phyloP scores from a whole-genome alignment of 2,329 filamentous ascomycete species.

The Epichloe gansuensis region DNA sequence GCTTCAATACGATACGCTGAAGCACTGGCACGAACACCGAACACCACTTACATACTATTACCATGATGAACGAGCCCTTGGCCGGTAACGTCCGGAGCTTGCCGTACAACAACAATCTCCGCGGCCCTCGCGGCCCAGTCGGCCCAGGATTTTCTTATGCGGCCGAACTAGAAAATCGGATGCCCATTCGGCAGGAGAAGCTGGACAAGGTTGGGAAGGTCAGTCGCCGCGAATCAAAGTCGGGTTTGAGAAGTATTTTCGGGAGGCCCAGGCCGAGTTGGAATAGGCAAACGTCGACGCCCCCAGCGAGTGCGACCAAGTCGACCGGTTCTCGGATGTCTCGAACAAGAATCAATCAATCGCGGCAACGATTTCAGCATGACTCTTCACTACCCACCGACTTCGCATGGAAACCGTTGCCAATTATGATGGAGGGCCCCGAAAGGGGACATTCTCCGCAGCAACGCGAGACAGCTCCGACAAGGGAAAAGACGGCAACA shows the following conservation, averaged over 20 bases:
- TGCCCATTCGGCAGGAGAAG: slow-evolving; percentile 27
- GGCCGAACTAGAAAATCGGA: slow-evolving; percentile 4
- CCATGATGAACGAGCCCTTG: slow-evolving; percentile 2
- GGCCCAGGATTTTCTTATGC: slow-evolving; percentile 2
- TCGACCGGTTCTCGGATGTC: slow-evolving; percentile 32
- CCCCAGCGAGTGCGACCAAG: slow-evolving; percentile 19
- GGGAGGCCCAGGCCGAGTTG: slow-evolving; percentile 29
- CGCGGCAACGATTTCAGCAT: slow-evolving; percentile 24
- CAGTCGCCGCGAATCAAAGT: slow-evolving; percentile 36
- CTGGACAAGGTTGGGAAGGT: slow-evolving; percentile 22
- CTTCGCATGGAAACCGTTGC: slow-evolving; percentile 24
- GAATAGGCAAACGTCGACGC: slow-evolving; percentile 20
- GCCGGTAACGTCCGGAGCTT: slow-evolving; percentile 3
- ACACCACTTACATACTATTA: not conserved
- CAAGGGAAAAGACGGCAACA: slow-evolving; percentile 7
- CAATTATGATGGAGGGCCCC: slow-evolving; percentile 11
- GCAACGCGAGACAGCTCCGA: slow-evolving; percentile 5
- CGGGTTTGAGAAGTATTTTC: slow-evolving; percentile 41
- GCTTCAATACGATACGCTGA: not conserved
- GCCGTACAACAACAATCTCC: not conserved
- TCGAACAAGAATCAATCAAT: slow-evolving; percentile 21
- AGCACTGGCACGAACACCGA: not conserved
- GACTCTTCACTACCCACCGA: slow-evolving; percentile 12
- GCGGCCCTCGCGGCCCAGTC: slow-evolving; percentile 19
- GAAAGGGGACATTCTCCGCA: slow-evolving; percentile 7